A percentile compares a stretch with the other conserved stretches of the same genome.
Conservation (phyloP, 176 grass and related monocot species). For the Triticum urartu region DNA sequence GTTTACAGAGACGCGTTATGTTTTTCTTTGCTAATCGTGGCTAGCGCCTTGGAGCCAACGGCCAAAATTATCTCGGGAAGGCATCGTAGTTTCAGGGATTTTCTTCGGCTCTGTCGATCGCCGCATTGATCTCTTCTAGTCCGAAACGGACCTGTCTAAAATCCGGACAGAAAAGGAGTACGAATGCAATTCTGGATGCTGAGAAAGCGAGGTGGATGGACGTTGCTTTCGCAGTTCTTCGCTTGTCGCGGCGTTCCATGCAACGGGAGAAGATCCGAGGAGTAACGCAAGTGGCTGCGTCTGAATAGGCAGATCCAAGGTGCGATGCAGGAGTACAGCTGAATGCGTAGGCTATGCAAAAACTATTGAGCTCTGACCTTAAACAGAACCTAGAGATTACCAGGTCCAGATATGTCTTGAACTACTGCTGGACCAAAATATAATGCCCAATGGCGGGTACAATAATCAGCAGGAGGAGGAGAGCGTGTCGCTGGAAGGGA, state of each 20-base stretch:
- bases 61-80: not conserved
- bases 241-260: not conserved
- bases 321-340: too few species aligned
- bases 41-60: not conserved
- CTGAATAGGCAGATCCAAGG: not conserved
- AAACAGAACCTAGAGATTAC: not conserved
- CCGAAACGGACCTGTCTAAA: not conserved
- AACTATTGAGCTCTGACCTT: not conserved
- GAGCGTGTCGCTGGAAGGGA: not conserved
- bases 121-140: not conserved
- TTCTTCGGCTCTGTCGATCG: not conserved
- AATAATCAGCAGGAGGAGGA: not conserved
- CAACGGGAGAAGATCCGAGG: constrained; percentile 9
- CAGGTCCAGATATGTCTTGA: not conserved
- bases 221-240: not conserved
- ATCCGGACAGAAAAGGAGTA: not conserved
- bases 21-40: not conserved
- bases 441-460: not conserved
- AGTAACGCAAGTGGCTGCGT: constrained; percentile 4
- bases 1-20: not conserved
- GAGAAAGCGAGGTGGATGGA: not conserved
- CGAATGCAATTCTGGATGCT: not conserved
- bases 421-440: not conserved
- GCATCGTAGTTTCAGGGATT: constrained; percentile 29
- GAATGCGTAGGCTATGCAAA: not conserved